Conservation (phyloP, 768 basidiomycete genomes). For the Favolaschia claudopus region DNA sequence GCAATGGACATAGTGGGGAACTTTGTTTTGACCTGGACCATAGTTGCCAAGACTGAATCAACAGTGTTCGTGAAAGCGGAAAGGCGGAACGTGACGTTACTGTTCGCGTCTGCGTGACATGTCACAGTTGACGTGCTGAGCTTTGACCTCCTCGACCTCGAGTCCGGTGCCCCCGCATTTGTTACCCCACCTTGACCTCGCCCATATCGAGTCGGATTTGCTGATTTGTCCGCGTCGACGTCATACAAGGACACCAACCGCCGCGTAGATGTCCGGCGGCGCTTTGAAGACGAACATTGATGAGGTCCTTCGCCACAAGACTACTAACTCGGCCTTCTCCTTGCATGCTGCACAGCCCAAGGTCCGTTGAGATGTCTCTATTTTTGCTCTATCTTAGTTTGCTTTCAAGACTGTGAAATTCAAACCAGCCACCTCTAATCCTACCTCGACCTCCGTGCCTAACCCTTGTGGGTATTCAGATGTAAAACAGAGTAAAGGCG, state of each 20-base stretch:
- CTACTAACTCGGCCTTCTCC: conserved; percentile 19
- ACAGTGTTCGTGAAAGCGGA: conserved; percentile 33
- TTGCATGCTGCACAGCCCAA: conserved; percentile 22
- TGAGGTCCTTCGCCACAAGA: conserved; percentile 42
- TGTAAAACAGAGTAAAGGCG: too few relatives aligned
- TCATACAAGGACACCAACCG: too few relatives aligned
- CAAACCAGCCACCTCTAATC: conserved; percentile 47
- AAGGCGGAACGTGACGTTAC: conserved; percentile 5
- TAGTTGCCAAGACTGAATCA: too few relatives aligned
- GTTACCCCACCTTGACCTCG: too few relatives aligned
- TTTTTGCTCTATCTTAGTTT: not conserved
- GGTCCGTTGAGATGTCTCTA: conserved; percentile 24
- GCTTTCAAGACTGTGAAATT: conserved; percentile 43
- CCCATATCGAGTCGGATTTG: too few relatives aligned
- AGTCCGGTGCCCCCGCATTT: too few relatives aligned
- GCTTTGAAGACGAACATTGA: conserved; percentile 48
- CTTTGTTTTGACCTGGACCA: conserved; percentile 58
- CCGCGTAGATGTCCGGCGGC: conserved; percentile 29
- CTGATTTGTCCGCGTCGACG: too few relatives aligned
- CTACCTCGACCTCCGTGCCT: conserved; percentile 9
- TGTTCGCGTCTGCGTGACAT: conserved; percentile 6
- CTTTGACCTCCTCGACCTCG: too few relatives aligned
- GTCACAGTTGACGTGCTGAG: too few relatives aligned
- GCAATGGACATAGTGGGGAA: conserved; percentile 71
- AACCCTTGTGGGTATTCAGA: not conserved